Evolutionary conservation across 179 eudicot species (phyloP), one percentile per base, ranked within the genome.

Genomic region (Heliamphora ciliata): DNA sequence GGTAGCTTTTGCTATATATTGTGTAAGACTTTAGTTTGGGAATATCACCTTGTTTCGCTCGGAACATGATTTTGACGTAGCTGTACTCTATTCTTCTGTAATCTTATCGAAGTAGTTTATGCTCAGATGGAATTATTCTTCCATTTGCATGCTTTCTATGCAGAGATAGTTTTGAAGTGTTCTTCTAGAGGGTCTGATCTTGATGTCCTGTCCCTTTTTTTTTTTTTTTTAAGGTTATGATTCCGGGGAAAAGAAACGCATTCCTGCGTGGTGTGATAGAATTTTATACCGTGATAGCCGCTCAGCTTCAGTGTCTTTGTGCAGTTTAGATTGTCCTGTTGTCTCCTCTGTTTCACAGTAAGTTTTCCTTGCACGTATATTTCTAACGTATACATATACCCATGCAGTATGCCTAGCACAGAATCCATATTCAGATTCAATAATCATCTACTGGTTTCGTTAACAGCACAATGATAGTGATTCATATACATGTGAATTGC

Each of bases 261-360:
- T 94, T 82, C 98, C 99, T 87, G 98, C 99, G 77, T 97, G 98
- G 98, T 97, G 99, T 85, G 99, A 97, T 88, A 92, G 99, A 85
- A 83, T 97, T 80, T 83, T 97, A 68, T 97, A 88, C 84, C 99
- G 99, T 76, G 99, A 97, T 86, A 97, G 83, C 83, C 97, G 98
- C 55, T 86, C 95, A 78, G 77, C 93, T 83, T 85, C 95, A 79
- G 86, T 72, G 46, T 89, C 97, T 78, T 91, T 90, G 44, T 94
- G 99, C 89, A 86, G 93, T 88, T 91, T 94, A 82, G 94, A 93
- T 68, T 97, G 98, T 81, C 99, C 99, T 15, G 97, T 97, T 64
- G 95, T 93, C 80, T 87, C 95, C 78, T 93, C 98, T 59, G 81
- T 90, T 83, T 74, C 82, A 81, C 95, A 87, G 99, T 96, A 85